Conservation (phyloP, 805 yeast genomes). For the Wickerhamiella dianesei region DNA sequence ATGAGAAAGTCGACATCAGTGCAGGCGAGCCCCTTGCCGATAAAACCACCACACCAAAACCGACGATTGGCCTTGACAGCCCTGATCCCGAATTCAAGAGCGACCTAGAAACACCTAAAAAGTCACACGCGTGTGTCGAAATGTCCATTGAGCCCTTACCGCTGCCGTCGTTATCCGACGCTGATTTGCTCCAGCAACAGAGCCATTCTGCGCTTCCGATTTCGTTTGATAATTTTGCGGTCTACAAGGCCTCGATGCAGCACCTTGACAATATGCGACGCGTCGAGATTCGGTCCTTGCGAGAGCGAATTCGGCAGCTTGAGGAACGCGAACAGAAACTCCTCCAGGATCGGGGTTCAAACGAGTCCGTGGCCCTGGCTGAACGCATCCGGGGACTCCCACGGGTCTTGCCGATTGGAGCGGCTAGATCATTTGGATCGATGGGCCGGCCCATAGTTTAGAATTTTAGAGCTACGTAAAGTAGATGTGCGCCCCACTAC, state of each 20-base stretch:
- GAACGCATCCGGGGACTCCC: slow-evolving; percentile 5
- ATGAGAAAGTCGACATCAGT: background rate
- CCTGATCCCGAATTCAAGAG: no score
- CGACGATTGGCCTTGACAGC: no score
- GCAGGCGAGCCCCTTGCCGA: no score
- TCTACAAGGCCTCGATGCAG: slow-evolving; percentile 9
- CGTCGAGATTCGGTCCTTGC: slow-evolving; percentile 5
- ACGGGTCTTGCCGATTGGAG: slow-evolving; percentile 1
- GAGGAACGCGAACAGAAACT: slow-evolving; percentile 4
- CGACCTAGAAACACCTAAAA: no score
- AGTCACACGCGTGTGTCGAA: background rate
- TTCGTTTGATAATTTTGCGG: background rate
- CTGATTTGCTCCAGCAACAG: background rate
- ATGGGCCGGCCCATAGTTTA: no score
- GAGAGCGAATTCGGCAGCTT: slow-evolving; percentile 2
- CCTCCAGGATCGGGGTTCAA: background rate
- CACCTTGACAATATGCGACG: slow-evolving; percentile 9
- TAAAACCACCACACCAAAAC: no score
- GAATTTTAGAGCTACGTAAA: no score
- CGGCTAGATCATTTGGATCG: background rate
- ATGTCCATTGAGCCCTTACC: background rate
- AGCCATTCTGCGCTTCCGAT: background rate
- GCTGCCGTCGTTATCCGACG: background rate
- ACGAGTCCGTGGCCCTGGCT: no score
- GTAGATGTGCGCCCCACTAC: slow-evolving; percentile 20